A percentile compares a stretch with the other conserved stretches of the same genome.
Evolutionary conservation across 192 early-diverging fungal species (phyloP).

Genomic region (Funneliformis geosporum): DNA sequence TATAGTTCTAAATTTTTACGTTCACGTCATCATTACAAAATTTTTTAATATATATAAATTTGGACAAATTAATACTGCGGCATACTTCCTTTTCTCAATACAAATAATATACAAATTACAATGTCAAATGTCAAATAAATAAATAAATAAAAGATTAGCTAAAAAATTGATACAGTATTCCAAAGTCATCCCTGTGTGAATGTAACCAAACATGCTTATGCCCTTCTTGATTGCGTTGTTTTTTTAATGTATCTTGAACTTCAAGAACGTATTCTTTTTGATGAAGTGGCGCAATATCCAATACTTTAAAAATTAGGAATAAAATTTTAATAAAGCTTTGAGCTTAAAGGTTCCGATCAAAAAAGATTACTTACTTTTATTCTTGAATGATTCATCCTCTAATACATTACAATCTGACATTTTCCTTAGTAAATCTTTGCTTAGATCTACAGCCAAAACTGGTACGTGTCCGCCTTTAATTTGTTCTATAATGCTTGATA

Average conservation of each 20-base stretch:
- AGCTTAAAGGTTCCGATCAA: no score
- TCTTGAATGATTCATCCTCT: constrained; percentile 64
- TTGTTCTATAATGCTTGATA: constrained; percentile 57
- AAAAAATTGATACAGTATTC: constrained; percentile 58
- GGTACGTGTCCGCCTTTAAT: constrained; percentile 51
- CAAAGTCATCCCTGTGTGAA: constrained; percentile 66
- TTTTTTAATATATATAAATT: no score
- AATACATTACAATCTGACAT: constrained; percentile 61
- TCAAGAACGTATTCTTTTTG: constrained; percentile 36
- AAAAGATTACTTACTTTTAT: constrained; percentile 46
- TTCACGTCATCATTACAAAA: no score
- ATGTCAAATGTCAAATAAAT: no score
- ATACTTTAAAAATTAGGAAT: constrained; percentile 1
- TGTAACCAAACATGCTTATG: constrained; percentile 70
- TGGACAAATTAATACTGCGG: no score
- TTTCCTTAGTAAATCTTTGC: constrained; percentile 55
- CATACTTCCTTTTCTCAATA: no score
- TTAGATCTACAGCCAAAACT: constrained; percentile 66
- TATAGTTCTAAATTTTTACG: no score
- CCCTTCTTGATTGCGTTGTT: constrained; percentile 40
- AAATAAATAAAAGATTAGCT: not conserved
- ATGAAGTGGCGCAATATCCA: constrained; percentile 8
- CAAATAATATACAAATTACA: no score
- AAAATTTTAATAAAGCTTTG: constrained; percentile 40
- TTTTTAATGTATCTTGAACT: constrained; percentile 35